Evolutionary conservation across 2,329 filamentous ascomycete genomes (phyloP), one percentile per base, ranked within the genome.

Genomic region (Escovopsis sp.): DNA sequence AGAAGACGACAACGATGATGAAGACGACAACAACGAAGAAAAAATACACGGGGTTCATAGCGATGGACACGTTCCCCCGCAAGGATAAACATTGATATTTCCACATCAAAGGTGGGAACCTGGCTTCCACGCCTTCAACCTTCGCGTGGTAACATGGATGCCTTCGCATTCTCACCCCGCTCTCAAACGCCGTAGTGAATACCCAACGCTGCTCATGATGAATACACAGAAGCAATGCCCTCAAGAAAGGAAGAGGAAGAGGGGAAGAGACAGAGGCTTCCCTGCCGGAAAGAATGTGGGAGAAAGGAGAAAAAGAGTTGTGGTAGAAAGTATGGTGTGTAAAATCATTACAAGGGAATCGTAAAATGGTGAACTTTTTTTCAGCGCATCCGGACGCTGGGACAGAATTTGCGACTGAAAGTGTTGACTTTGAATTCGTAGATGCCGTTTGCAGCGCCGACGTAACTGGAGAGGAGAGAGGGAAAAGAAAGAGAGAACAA

Each of bases 361-460:
- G n/a, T n/a, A n/a, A n/a, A n/a, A n/a, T n/a, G n/a, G n/a, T n/a
- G n/a, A n/a, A n/a, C n/a, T n/a, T n/a, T n/a, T n/a, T 23, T 29
- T 40, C 16, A 76, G 40, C 68, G 63, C 52, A 71, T 57, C 30
- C 60, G 60, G 42, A 74, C 56, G 42, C 66, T 69, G 2, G 74
- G 70, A 42, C 65, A 68, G 23, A 66, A 57, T 53, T 74, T 80
- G 40, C 81, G 65, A 38, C 60, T 65, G 33, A 70, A 63, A 14
- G 76, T 46, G 49, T 84, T 76, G 43, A 87, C 66, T 25, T 66
- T 68, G 46, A 83, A 73, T 56, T 86, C 79, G 48, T 83, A 83
- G 36, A 87, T 78, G 37, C 81, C 81, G 44, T 82, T 75, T 49
- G 83, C 76, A 25, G 73, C 70, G 15, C 70, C 75, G 28, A 77